Conservation (phyloP, 805 yeast genomes). For the Wickerhamomyces subpelliculosus region DNA sequence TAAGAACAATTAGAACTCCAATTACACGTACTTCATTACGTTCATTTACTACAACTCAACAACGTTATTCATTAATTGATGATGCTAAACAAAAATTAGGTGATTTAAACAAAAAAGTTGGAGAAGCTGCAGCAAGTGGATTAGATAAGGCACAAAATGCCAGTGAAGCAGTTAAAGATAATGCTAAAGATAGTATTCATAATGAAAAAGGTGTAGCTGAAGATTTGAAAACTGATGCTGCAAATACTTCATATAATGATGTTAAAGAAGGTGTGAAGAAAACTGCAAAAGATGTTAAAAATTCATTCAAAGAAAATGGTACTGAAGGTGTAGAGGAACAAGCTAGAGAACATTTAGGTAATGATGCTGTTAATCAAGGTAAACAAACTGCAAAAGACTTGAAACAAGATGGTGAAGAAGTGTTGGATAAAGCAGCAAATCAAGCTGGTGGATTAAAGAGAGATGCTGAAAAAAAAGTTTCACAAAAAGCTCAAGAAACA, state of each 20-base stretch:
- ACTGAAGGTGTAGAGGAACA: constrained; percentile 2
- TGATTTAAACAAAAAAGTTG: constrained; percentile 9
- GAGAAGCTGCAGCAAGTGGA: not conserved
- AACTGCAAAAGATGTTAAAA: constrained; percentile 3
- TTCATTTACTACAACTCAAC: constrained; percentile 5
- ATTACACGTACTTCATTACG: not conserved
- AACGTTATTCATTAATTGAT: constrained; percentile 15
- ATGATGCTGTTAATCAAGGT: not conserved
- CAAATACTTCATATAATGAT: not conserved
- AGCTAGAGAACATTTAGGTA: not conserved
- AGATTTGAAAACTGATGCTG: not conserved
- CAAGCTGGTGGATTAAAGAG: too few species aligned
- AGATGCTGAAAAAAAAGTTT: not conserved
- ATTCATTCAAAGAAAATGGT: constrained; percentile 1
- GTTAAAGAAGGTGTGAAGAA: constrained; percentile 1
- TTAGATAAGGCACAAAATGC: constrained; percentile 14
- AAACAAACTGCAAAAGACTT: constrained; percentile 2
- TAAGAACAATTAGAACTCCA: constrained; percentile 1
- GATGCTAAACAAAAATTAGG: constrained; percentile 15
- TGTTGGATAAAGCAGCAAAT: too few species aligned
- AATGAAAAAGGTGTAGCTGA: constrained; percentile 3
- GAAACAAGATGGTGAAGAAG: constrained; percentile 8
- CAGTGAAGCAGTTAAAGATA: constrained; percentile 7
- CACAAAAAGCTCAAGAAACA: not conserved
- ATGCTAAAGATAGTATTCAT: not conserved